Evolutionary conservation across 1,284 basidiomycete genomes (phyloP).

Genomic region (Fomitopsis pinicola): DNA sequence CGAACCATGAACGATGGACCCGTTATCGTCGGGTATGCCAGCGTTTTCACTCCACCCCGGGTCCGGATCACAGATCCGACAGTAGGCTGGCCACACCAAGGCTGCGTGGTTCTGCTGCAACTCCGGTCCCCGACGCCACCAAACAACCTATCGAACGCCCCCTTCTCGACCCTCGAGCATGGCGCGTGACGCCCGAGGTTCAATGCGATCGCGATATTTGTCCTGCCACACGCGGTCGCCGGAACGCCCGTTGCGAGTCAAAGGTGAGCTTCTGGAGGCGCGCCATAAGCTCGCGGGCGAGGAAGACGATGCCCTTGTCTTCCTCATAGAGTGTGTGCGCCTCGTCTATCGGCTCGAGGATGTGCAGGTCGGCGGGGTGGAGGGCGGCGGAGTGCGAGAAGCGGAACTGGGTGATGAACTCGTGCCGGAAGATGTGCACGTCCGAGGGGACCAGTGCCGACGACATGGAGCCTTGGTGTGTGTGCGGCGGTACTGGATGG

Average conservation of each 20-base stretch:
- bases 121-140: neutral
- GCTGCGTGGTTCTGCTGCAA: neutral
- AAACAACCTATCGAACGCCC: neutral
- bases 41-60: neutral
- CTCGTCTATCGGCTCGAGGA: slow-evolving; percentile 51
- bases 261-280: slow-evolving; percentile 36
- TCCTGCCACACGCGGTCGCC: slow-evolving; percentile 2
- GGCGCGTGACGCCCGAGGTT: neutral
- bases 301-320: slow-evolving; percentile 58
- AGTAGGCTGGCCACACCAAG: neutral
- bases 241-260: slow-evolving; percentile 9
- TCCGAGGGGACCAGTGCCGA: slow-evolving; percentile 31
- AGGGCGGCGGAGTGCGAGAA: slow-evolving; percentile 33
- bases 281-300: slow-evolving; percentile 53
- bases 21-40: neutral
- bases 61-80: neutral
- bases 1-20: neutral
- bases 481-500: slow-evolving; percentile 14
- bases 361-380: slow-evolving; percentile 42
- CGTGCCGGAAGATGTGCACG: slow-evolving; percentile 34
- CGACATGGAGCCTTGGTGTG: slow-evolving; percentile 16
- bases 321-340: slow-evolving; percentile 51
- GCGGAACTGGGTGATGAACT: slow-evolving; percentile 39
- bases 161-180: neutral
- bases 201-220: slow-evolving; percentile 2